Evolutionary conservation across 768 basidiomycete species (phyloP), one percentile per base, ranked within the genome.

Genomic region (Lanmaoa pseudosensibilis): DNA sequence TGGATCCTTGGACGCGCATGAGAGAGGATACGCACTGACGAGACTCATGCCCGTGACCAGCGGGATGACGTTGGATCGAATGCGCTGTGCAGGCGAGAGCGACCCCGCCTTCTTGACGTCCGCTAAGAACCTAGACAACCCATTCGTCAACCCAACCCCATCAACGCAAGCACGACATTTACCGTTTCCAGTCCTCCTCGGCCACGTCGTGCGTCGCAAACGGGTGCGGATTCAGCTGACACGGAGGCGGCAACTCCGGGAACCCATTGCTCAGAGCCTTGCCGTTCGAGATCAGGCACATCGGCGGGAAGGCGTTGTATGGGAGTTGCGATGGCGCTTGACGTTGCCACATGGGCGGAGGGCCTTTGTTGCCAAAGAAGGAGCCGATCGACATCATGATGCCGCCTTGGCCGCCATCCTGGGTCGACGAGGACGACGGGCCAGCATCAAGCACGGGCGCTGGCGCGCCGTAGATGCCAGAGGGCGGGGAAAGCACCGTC

Each of bases 141-240:
- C n/a, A 1, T 32, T 32, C 46, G 19, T 47, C 47, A 49, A 13
- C 27, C 44, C 44, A 45, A 30, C 25, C 15, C 25, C 49, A 21
- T 3, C 19, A 8, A 15, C 2, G 4, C 27, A 25, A n/a, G 9
- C 19, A 4, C 5, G 18, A 55, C 63, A 21, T 1, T 30, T 13
- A 80, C 76, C 73, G 70, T 39, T 68, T 62, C 83, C 83, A 84
- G 64, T 84, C 83, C 18, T 65, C 70, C 65, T 83, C 77, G 0
- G 52, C 59, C 4, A 85, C 66, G 60, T 84, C 82, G 64, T 81
- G 79, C 46, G 76, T 69, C 23, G 65, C 61, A 61, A 85, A 85
- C 25, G 83, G 83, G 61, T 85, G 83, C 11, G 75, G 75, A 18
- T 58, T 56, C 10, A 64, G 30, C 30, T 57, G 53, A 5, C 76